Base-by-base conservation (phyloP, 2,329 filamentous ascomycete genomes). In the Aspergillus caelatus region DNA sequence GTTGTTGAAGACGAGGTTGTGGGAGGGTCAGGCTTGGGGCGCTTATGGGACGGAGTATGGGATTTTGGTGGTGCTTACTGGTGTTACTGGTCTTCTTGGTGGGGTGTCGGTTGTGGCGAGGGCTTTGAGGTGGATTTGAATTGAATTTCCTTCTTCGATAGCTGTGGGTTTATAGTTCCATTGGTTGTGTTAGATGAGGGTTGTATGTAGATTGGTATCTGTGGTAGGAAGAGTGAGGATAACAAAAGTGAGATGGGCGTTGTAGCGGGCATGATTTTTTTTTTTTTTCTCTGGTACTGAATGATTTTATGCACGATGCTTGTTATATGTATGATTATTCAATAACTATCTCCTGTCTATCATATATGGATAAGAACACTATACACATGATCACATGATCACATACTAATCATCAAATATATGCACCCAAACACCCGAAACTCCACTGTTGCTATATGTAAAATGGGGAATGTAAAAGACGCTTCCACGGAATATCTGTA, bases 1-100 rank as follows among this genome's bases (percentile, higher is more conserved):
- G 30, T 71, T 77, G 53, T 21, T 75, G 1, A 57, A 62, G 19
- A 66, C 60, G 16, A 68, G 66, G 41, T 32, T 46, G 8, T 69
- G 68, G 67, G 48, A 66, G 28, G 66, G 54, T 6, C 54, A 62
- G 28, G 68, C 66, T 2, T 55, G 62, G n/a, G 61, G 48, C 19
- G 71, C 65, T 3, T 75, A 75, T 64, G 74, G 73, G 4, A 73
- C 67, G 60, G 67, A 64, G 21, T 75, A 69, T 62, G 72, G 74
- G 3, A 63, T 67, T 41, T 55, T 75, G 28, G 72, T 75, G 57
- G 65, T 74, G 21, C 73, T 71, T 62, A 74, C 72, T 12, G 73
- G 74, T 1, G 39, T 71, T 0, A 73, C 70, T 23, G 70, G 68
- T 0, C 52, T 72, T 8, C 41, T 74, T 56, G 71, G 73, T 1